Evolutionary conservation across 2,329 filamentous ascomycete genomes (phyloP).

Genomic region (Venturia aucupariae): DNA sequence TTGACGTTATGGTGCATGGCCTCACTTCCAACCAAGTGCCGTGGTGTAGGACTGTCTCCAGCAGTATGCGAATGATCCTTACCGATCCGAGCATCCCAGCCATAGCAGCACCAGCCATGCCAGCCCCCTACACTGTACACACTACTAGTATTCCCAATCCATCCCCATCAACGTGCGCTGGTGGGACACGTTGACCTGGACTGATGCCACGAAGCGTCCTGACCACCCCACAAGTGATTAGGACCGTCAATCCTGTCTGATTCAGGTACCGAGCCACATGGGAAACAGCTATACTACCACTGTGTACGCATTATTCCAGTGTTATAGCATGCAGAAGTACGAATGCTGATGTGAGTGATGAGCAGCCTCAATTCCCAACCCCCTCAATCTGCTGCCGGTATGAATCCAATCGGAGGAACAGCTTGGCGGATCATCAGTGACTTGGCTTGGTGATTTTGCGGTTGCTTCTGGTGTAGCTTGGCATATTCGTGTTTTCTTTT

Average conservation of each 20-base stretch:
- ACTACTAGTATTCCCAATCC: not conserved
- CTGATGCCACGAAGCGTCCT: conserved; percentile 4
- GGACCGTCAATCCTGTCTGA: not conserved
- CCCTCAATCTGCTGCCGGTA: too few relatives aligned
- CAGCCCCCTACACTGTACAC: too few relatives aligned
- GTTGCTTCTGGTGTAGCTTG: not conserved
- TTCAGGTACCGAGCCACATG: conserved; percentile 8
- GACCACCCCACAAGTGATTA: conserved; percentile 1
- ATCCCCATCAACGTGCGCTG: not conserved
- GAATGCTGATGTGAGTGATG: not conserved
- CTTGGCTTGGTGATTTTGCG: not conserved
- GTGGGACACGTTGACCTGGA: not conserved
- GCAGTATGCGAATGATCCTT: not conserved
- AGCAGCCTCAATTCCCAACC: not conserved
- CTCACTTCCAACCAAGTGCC: not conserved
- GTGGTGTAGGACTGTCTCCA: too few relatives aligned
- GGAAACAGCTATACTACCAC: too few relatives aligned
- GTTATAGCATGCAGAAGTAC: not conserved
- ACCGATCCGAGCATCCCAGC: not conserved
- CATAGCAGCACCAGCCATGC: not conserved
- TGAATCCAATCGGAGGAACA: not conserved
- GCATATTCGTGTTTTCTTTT: not conserved
- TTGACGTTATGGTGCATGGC: not conserved
- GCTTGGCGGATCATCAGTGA: not conserved
- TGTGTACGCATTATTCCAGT: too few relatives aligned